Percentiles rank a stretch among this genome's conserved stretches.
Evolutionary conservation across 2,329 filamentous ascomycete genomes (phyloP).

Genomic region (Amauroascus niger): DNA sequence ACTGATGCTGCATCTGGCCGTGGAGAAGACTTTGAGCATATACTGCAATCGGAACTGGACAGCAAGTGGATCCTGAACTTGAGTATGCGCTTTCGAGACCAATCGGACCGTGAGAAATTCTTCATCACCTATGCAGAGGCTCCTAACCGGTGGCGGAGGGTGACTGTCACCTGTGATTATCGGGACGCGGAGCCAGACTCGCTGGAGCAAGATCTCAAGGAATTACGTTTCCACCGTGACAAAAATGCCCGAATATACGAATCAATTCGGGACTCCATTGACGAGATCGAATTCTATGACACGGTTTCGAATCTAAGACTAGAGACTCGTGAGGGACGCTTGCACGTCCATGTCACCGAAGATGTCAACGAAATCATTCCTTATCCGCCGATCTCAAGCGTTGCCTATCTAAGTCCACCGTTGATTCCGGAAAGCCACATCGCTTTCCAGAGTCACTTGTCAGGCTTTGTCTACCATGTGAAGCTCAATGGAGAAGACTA

Average conservation of each 20-base stretch:
- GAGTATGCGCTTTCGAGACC: conserved; percentile 95
- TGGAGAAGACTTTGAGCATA: conserved; percentile 24
- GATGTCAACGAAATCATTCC: conserved; percentile 90
- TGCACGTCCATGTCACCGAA: conserved; percentile 97
- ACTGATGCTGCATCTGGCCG: conserved; percentile 44
- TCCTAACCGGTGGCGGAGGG: conserved; percentile 68
- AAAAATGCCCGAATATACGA: conserved; percentile 92
- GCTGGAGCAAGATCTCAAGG: conserved; percentile 70
- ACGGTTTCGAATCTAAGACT: conserved; percentile 94
- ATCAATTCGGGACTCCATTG: conserved; percentile 79
- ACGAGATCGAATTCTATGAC: conserved; percentile 91
- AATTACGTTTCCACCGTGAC: conserved; percentile 73
- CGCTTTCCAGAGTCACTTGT: conserved; percentile 82
- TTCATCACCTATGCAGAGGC: conserved; percentile 88
- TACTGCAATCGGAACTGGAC: conserved; percentile 56
- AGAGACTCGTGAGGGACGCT: conserved; percentile 72
- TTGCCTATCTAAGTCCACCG: conserved; percentile 55
- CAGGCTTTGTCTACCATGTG: conserved; percentile 95
- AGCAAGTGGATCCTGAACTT: conserved; percentile 90
- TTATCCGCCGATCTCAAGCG: conserved; percentile 63
- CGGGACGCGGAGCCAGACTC: conserved; percentile 68
- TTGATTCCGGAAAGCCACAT: conserved; percentile 63
- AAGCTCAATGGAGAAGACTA: conserved; percentile 56
- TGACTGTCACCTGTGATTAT: conserved; percentile 93
- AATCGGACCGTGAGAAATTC: conserved; percentile 89